Evolutionary conservation across 495 filamentous ascomycete genomes (phyloP).

Genomic region (Usnea hakonensis): DNA sequence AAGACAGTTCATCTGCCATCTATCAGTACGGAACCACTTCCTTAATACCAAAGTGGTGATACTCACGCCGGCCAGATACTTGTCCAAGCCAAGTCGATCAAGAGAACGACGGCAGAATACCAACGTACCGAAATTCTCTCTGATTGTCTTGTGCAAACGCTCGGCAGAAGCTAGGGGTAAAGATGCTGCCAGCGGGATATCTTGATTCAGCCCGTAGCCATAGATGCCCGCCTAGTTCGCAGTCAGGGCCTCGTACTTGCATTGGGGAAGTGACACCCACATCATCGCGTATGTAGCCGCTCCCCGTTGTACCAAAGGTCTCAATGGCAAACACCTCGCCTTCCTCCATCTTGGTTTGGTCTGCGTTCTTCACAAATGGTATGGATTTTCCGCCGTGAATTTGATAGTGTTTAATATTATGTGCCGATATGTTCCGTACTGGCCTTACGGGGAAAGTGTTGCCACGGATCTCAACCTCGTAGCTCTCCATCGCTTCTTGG

Average conservation of each 20-base stretch:
- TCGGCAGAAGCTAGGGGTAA: slow-evolving; percentile 51
- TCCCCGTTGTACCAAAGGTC: slow-evolving; percentile 56
- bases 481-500: slow-evolving; percentile 62
- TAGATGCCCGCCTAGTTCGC: too few species aligned
- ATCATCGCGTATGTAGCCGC: slow-evolving; percentile 39
- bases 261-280: slow-evolving; percentile 29
- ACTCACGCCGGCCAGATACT: slow-evolving; percentile 52
- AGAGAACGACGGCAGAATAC: slow-evolving; percentile 57
- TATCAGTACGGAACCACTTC: slow-evolving; percentile 13
- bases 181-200: slow-evolving; percentile 46
- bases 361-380: slow-evolving; percentile 51
- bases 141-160: slow-evolving; percentile 51
- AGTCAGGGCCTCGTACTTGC: too few species aligned
- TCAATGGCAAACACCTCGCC: slow-evolving; percentile 60
- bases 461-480: slow-evolving; percentile 52
- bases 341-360: slow-evolving; percentile 59
- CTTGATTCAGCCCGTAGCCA: too few species aligned
- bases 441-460: slow-evolving; percentile 50
- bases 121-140: slow-evolving; percentile 58
- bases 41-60: too few species aligned
- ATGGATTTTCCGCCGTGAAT: slow-evolving; percentile 57
- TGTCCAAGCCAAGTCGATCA: slow-evolving; percentile 53
- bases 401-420: slow-evolving; percentile 50
- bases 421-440: slow-evolving; percentile 50
- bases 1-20: slow-evolving; percentile 42